phyloP scores from a whole-genome alignment of 441 rosid genomes.

The Populus tomentosa region DNA sequence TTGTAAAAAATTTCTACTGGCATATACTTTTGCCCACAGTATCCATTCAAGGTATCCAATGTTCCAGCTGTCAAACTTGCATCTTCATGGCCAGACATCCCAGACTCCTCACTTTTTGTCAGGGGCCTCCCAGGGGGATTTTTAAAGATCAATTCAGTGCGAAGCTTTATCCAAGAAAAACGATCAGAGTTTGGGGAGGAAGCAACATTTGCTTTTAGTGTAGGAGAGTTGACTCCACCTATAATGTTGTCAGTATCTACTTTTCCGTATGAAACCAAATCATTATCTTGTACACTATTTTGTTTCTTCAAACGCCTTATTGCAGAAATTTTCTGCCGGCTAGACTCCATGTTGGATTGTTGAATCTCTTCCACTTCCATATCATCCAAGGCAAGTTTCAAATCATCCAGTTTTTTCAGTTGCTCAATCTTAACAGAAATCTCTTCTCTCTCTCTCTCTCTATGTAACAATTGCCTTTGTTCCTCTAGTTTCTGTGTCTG shows the following conservation, averaged over 20 bases:
- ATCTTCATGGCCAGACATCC: too few species aligned
- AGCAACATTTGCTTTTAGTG: slow-evolving; percentile 29
- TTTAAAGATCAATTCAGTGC: too few species aligned
- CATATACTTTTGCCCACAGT: slow-evolving; percentile 14
- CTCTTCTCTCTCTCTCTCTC: slow-evolving; percentile 55
- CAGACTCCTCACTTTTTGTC: too few species aligned
- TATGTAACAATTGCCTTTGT: slow-evolving; percentile 75
- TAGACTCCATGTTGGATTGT: slow-evolving; percentile 52
- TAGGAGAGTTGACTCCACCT: slow-evolving; percentile 34
- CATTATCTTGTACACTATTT: slow-evolving; percentile 30
- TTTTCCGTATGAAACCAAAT: slow-evolving; percentile 28
- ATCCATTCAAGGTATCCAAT: slow-evolving; percentile 18
- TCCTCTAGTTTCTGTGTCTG: slow-evolving; percentile 73
- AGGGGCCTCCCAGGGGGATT: too few species aligned
- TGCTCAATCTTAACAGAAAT: slow-evolving; percentile 60
- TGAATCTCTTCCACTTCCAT: slow-evolving; percentile 71
- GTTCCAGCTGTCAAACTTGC: slow-evolving; percentile 14
- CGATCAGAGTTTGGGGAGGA: slow-evolving; percentile 43
- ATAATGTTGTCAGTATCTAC: slow-evolving; percentile 27
- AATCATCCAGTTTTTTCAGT: slow-evolving; percentile 71
- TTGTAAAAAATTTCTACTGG: slow-evolving; percentile 2
- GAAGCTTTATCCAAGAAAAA: too few species aligned
- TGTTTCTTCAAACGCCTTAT: slow-evolving; percentile 35
- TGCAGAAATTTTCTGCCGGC: slow-evolving; percentile 52
- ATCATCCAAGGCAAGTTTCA: slow-evolving; percentile 67